Evolutionary conservation across 805 yeast genomes (phyloP).

Genomic region (Candida andamanensis): DNA sequence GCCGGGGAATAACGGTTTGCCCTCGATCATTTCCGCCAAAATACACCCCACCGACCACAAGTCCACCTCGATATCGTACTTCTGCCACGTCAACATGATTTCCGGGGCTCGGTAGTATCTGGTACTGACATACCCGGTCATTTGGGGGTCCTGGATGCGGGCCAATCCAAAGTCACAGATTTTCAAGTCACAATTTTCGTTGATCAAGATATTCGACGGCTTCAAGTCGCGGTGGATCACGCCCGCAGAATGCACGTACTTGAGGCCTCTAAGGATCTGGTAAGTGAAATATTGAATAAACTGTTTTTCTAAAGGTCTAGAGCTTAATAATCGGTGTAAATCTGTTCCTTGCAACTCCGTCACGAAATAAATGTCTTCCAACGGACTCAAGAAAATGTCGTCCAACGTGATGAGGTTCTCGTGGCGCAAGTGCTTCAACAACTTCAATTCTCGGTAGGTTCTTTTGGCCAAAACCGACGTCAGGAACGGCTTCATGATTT

Average conservation of each 20-base stretch:
- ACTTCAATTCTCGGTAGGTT: conserved; percentile 91
- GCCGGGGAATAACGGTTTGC: conserved; percentile 95
- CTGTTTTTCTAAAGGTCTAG: conserved; percentile 92
- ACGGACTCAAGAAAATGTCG: conserved; percentile 89
- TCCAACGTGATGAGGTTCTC: conserved; percentile 90
- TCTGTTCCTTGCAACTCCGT: conserved; percentile 98
- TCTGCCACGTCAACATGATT: conserved; percentile 98
- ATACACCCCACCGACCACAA: conserved; percentile 98
- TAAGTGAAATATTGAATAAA: conserved; percentile 95
- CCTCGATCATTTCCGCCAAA: conserved; percentile 96
- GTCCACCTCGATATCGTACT: conserved; percentile 93
- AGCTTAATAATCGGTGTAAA: conserved; percentile 81
- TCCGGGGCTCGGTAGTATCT: conserved; percentile 97
- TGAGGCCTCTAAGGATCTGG: conserved; percentile 86
- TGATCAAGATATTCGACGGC: conserved; percentile 78
- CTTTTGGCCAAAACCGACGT: conserved; percentile 94
- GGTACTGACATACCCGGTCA: conserved; percentile 97
- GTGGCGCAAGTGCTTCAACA: conserved; percentile 88
- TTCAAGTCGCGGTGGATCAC: conserved; percentile 87
- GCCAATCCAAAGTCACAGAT: conserved; percentile 95
- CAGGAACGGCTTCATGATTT: conserved; percentile 95
- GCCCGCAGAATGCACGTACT: conserved; percentile 88
- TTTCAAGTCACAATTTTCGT: conserved; percentile 86
- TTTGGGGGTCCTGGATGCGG: conserved; percentile 95
- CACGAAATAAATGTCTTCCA: conserved; percentile 93